Evolutionary conservation across 1,284 basidiomycete species (phyloP), one percentile per base, ranked within the genome.

Genomic region (Melampsora americana): DNA sequence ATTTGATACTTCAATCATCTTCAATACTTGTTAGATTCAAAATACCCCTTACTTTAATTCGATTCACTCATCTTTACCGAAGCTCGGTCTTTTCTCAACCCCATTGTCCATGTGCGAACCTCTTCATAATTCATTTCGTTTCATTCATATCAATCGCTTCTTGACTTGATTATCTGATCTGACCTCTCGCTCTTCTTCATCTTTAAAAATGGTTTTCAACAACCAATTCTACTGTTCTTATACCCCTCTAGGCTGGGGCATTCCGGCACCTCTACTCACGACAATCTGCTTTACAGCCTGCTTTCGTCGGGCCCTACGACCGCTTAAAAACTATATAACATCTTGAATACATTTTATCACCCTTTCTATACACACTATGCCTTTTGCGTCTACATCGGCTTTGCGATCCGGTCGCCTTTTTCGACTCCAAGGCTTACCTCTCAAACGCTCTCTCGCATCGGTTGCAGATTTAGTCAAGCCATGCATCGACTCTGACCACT

Each of bases 251-350:
- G 61, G 61, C 61, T 64, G 61, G 61, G 23, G 30, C 70, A 62
- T 35, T 53, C 70, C 70, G 70, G 70, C 59, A 72, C 61, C 26
- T 72, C 70, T 20, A 72, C 70, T 53, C 70, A 72, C 70, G 70
- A 72, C 62, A 72, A 72, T n/a, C 35, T 73, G 14, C 42, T 73
- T 50, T 73, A 73, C 71, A 42, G 71, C 48, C 64, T 73, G 42
- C 60, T 71, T 44, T 62, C 60, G 28, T 70, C 69, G 20, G 61
- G 35, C 48, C 44, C 44, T 11, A 26, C 64, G 18, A 39, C 48
- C 65, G 30, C 28, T 73, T 66, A 32, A 53, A 66, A 32, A 9
- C 11, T 32, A 16, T 64, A 48, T 30, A 60, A 30, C 18, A 39
- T 7, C 44, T 30, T 60, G 23, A 44, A 12, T 60, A 26, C 16